Conservation (phyloP, 2,329 filamentous ascomycete genomes). For the Helotiales sp. region DNA sequence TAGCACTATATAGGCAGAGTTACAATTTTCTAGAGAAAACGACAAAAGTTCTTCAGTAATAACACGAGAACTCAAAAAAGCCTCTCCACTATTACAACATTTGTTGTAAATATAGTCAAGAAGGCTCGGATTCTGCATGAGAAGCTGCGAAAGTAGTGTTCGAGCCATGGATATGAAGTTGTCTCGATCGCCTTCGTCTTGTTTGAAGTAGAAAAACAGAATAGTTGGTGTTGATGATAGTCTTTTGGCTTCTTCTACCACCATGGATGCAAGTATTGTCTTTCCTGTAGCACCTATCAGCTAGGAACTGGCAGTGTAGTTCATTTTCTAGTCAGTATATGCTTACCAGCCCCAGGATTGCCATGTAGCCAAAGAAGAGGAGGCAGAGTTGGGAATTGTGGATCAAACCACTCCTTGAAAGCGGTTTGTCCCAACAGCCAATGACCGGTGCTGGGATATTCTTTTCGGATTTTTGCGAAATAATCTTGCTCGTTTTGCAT, state of each 20-base stretch:
- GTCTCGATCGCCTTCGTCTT: conserved; percentile 31
- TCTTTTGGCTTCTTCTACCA: conserved; percentile 35
- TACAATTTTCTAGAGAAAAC: conserved; percentile 24
- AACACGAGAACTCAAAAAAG: conserved; percentile 27
- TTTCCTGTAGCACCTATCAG: conserved; percentile 29
- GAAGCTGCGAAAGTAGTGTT: conserved; percentile 37
- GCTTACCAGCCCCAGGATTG: conserved; percentile 39
- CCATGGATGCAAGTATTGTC: conserved; percentile 39
- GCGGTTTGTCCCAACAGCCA: conserved; percentile 33
- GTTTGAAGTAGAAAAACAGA: conserved; percentile 42
- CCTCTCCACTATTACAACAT: conserved; percentile 31
- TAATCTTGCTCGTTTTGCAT: conserved; percentile 23
- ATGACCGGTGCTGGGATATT: conserved; percentile 26
- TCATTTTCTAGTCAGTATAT: neutral
- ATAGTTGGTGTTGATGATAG: conserved; percentile 20
- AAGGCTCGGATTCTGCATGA: conserved; percentile 30
- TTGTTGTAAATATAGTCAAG: conserved; percentile 36
- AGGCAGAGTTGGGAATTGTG: conserved; percentile 13
- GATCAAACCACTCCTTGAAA: conserved; percentile 15
- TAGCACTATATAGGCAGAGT: conserved; percentile 37
- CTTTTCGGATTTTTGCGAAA: conserved; percentile 14
- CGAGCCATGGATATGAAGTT: conserved; percentile 36
- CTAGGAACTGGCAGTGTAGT: neutral
- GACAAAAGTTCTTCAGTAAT: conserved; percentile 36
- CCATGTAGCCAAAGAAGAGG: conserved; percentile 41